These are phyloP conservation scores for Trichoderma arundinaceum DNA, from an alignment of 2,329 filamentous ascomycete species.

Conservation along the genomic window DNA sequence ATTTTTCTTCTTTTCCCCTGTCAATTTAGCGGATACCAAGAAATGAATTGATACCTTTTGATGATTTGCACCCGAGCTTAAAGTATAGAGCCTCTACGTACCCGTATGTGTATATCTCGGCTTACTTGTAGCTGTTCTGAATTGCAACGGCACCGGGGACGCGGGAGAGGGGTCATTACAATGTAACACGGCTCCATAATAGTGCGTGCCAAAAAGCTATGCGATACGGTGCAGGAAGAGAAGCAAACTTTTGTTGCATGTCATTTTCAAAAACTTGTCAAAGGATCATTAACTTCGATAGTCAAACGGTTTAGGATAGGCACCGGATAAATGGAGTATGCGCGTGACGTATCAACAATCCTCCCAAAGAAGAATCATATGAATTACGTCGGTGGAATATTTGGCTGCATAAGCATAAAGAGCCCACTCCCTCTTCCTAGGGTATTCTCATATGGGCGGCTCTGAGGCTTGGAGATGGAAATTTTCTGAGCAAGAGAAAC, in stretches of 20 bases:
- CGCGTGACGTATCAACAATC: background rate
- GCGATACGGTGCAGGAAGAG: background rate
- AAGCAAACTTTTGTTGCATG: background rate
- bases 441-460: background rate
- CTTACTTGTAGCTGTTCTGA: background rate
- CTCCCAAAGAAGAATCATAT: background rate
- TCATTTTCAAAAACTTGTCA: background rate
- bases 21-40: background rate
- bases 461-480: background rate
- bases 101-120: background rate
- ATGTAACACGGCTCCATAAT: background rate
- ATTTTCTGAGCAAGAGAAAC: too few relatives aligned
- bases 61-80: background rate
- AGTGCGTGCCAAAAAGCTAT: background rate
- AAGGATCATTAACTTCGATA: background rate
- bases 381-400: too few relatives aligned
- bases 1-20: background rate
- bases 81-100: background rate
- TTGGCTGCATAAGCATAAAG: background rate
- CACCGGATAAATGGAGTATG: background rate
- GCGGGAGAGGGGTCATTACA: background rate
- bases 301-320: background rate
- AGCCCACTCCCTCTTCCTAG: background rate
- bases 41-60: slow-evolving; percentile 7
- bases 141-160: background rate